Percentiles rank a stretch among this genome's conserved stretches.
Conservation (phyloP, 1,139 yeast genomes). For the Diutina scorzettiae region DNA sequence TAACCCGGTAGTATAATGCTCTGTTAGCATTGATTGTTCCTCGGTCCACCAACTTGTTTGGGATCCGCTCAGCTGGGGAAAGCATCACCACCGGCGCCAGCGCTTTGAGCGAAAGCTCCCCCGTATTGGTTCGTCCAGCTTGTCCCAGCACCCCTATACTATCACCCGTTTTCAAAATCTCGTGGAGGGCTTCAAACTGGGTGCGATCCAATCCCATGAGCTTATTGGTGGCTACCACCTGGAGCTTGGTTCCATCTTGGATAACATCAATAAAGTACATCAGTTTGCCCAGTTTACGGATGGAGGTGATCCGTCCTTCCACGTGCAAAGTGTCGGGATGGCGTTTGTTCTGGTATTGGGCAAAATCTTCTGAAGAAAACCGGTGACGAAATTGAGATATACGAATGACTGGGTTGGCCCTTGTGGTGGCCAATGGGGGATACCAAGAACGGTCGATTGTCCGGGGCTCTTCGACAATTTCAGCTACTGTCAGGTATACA, state of each 20-base stretch:
- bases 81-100: constrained; percentile 35
- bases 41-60: constrained; percentile 45
- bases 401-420: neutral
- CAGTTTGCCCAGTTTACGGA: constrained; percentile 55
- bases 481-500: neutral
- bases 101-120: constrained; percentile 68
- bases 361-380: neutral
- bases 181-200: constrained; percentile 34
- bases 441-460: neutral
- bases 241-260: constrained; percentile 47
- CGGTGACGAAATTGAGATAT: neutral
- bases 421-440: neutral
- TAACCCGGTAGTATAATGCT: constrained; percentile 64
- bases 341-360: neutral
- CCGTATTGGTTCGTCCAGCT: constrained; percentile 67
- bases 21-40: constrained; percentile 54
- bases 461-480: neutral
- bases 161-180: constrained; percentile 57
- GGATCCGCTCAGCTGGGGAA: constrained; percentile 56
- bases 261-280: constrained; percentile 54
- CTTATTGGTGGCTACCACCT: constrained; percentile 47
- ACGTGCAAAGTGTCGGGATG: constrained; percentile 10
- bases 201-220: constrained; percentile 28
- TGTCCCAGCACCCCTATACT: constrained; percentile 49
- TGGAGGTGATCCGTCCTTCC: constrained; percentile 47